Base-by-base conservation (phyloP, 345 rosid genomes). In the Linum lewisii region DNA sequence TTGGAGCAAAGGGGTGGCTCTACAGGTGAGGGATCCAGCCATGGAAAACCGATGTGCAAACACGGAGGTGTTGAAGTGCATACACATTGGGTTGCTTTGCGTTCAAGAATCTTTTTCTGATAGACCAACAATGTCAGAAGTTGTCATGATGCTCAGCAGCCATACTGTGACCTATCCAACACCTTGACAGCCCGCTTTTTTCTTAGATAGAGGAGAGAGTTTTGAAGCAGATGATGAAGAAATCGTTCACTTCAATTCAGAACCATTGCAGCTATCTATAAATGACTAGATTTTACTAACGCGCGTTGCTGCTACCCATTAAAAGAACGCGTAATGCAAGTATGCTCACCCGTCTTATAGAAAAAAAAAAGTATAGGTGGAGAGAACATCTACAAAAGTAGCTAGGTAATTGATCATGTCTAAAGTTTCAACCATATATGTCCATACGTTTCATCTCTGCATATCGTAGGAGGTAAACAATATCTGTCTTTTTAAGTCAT, bases 11-110 rank as follows among this genome's bases (percentile, higher is more conserved):
- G 81, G 76, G 1, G 66, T 65, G 10, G 74, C 83, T 37, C 29
- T 47, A 38, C 78, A 70, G 68, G 61, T 78, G 51, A 34, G 71
- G 21, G 88, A 82, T 72, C 81, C 71, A 37, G 11, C 63, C 18
- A 7, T 74, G 52, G 67, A 57, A 6, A 68, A 64, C 24, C 75
- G 60, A 26, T 52, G 29, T 20, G 61, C 58, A 52, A 70, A 57
- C 24, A 8, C 23, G 10, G 85, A 78, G 60, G 75, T 72, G 21
- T 23, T 71, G 54, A 81, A 78, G 44, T 79, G 82, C 69, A 75
- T 79, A 53, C 81, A 77, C 62, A 71, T 81, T 4, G 79, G 80
- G 44, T 52, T 83, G 57, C 22, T 81, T 61, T 83, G 88, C 4
- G 79, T 77, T 69, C 85, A 78, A 66, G 81, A 69, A 19, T 63